These are phyloP conservation scores for Paulinella micropora DNA, from an alignment of 78 protist species.

Conservation along the genomic window DNA sequence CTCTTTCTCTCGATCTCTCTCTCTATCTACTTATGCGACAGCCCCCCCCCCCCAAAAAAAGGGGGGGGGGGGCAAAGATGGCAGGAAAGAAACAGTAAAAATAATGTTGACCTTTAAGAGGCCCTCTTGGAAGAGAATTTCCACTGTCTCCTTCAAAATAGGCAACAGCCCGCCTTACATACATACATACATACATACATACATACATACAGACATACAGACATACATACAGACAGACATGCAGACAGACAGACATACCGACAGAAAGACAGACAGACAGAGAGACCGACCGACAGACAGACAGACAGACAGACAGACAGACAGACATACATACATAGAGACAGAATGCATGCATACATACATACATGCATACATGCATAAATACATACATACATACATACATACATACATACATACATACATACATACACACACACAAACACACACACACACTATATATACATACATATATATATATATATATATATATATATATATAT, in stretches of 20 bases:
- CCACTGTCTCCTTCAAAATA: slow-evolving; percentile 52
- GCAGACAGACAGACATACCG: neutral
- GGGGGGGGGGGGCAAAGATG: no score
- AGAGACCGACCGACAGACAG: neutral
- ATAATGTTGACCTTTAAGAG: no score
- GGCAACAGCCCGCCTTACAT: slow-evolving; percentile 53
- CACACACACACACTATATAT: neutral
- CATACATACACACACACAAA: neutral
- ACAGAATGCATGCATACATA: no score
- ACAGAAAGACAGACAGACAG: neutral
- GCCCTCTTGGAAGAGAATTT: slow-evolving; percentile 56
- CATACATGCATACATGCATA: neutral
- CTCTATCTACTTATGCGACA: no score
- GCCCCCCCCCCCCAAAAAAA: no score
- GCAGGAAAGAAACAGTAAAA: no score
- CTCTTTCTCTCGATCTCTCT: no score
- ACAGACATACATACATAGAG: neutral
- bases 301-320: neutral
- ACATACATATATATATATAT: neutral
- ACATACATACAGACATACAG: neutral
- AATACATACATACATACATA: neutral
- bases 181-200: neutral
- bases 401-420: neutral
- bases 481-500: neutral
- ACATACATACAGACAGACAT: neutral